A percentile compares a stretch with the other conserved stretches of the same genome.
phyloP scores from a whole-genome alignment of 805 yeast species.

The Metschnikowia colocasiae region DNA sequence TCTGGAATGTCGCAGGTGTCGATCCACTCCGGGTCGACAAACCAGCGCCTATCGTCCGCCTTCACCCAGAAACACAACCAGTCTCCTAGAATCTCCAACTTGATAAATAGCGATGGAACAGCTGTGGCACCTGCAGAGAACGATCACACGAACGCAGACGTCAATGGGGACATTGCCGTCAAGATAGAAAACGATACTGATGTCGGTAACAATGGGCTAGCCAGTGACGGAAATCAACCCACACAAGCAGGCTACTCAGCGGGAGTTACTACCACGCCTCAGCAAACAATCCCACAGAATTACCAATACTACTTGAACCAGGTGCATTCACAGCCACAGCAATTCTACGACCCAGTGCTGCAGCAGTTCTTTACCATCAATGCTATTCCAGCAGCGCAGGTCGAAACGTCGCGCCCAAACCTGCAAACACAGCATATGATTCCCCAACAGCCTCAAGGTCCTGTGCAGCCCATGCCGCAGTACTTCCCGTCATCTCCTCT shows the following conservation, averaged over 20 bases:
- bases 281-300: slow-evolving; percentile 16
- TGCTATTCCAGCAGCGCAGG: slow-evolving; percentile 29
- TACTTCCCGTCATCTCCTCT: slow-evolving; percentile 38
- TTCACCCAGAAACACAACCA: slow-evolving; percentile 31
- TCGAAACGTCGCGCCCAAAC: slow-evolving; percentile 24
- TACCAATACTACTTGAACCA: slow-evolving; percentile 23
- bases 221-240: neutral
- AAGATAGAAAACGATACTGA: neutral
- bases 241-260: slow-evolving; percentile 1
- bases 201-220: neutral
- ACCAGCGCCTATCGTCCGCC: slow-evolving; percentile 35
- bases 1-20: slow-evolving; percentile 13
- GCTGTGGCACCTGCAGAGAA: slow-evolving; percentile 38
- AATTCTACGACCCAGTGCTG: slow-evolving; percentile 42
- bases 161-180: slow-evolving; percentile 11
- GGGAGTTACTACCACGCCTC: slow-evolving; percentile 13
- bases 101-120: slow-evolving; percentile 46
- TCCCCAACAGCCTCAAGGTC: neutral
- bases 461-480: slow-evolving; percentile 27
- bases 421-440: neutral
- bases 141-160: slow-evolving; percentile 16
- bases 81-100: slow-evolving; percentile 37
- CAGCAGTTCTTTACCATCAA: slow-evolving; percentile 41
- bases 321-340: slow-evolving; percentile 33
- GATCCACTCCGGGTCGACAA: slow-evolving; percentile 15